Percentiles rank a stretch among this genome's conserved stretches.
phyloP scores from a whole-genome alignment of 2,329 filamentous ascomycete species.

The Neocucurbitaria cava region DNA sequence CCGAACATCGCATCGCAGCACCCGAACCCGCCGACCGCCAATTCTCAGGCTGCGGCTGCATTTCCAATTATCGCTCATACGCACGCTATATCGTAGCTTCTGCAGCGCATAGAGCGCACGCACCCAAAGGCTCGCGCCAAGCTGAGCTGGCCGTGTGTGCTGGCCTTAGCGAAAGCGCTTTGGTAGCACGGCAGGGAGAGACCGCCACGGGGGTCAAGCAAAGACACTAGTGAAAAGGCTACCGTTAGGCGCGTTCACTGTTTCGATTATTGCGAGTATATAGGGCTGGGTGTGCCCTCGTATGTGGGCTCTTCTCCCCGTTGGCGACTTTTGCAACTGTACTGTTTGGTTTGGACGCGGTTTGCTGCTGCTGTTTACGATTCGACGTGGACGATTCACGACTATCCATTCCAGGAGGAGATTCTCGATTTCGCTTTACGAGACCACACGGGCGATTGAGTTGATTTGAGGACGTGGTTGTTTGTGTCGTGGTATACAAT shows the following conservation, averaged over 20 bases:
- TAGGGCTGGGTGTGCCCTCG: constrained; percentile 26
- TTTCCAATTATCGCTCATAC: neutral
- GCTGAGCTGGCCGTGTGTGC: constrained; percentile 5
- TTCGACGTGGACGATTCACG: constrained; percentile 1
- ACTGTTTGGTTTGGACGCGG: constrained; percentile 6
- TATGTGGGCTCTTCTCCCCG: constrained; percentile 27
- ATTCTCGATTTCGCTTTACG: constrained; percentile 8
- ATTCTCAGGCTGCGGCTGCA: neutral
- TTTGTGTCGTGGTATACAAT: neutral
- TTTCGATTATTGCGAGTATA: constrained; percentile 34
- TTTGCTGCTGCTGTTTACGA: neutral
- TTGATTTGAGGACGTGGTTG: neutral
- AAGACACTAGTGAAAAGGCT: constrained; percentile 26
- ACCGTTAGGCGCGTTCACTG: constrained; percentile 33
- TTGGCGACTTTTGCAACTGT: constrained; percentile 9
- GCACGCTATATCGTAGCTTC: constrained; percentile 12
- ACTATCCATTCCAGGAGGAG: constrained; percentile 12
- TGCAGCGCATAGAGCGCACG: constrained; percentile 8
- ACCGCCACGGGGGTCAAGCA: constrained; percentile 24
- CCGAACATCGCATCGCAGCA: neutral
- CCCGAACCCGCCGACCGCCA: neutral
- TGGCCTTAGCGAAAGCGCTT: constrained; percentile 12
- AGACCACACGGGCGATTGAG: constrained; percentile 1
- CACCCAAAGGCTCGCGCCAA: constrained; percentile 12
- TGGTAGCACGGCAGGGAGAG: constrained; percentile 30